Evolutionary conservation across 306 rosid species (phyloP), one percentile per base, ranked within the genome.

Genomic region (Cucurbita maxima): DNA sequence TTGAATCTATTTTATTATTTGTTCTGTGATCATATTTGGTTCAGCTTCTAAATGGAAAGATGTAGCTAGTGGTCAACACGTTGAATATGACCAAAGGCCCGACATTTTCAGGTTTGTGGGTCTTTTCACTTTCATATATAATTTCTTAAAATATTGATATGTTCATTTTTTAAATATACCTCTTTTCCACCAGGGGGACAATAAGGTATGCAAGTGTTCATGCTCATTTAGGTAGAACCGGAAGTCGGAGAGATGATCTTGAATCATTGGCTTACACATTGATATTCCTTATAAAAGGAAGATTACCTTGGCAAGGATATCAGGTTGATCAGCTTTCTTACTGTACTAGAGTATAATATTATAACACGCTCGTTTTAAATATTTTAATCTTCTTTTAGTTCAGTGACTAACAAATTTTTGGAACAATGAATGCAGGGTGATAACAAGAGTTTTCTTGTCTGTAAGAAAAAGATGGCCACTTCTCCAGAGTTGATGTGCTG

Each of bases 251-350:
- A 81, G 97, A 92, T 37, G 97, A 92, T 83, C 95, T 92, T 7
- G 97, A 92, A 81, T 92, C 97, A 36, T 75, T 92, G 78, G 97
- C 97, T 3, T 92, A 92, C 86, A 92, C 97, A 0, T 82, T 92
- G 74, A 85, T 92, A 85, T 92, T 92, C 86, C 97, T 92, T 69
- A 85, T 92, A 62, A 89, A 74, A 79, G 97, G 97, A 83, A 88
- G 95, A 85, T 84, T 92, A 51, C 97, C 97, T 3, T 92, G 97
- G 97, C 97, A 92, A 86, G 97, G 97, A 78, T 92, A 89, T 84
- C 97, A 89, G 95, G 97, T 89, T 20, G 36, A 71, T 71, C 74
- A 58, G 11, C 34, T 40, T 76, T 74, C 56, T 77, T 77, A 19
- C 25, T 48, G 57, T 22, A 22, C 22, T 25, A 25, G 37, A 36